These are phyloP conservation scores for Coleophoma crateriformis DNA, from an alignment of 2,329 filamentous ascomycete species.

Conservation along the genomic window DNA sequence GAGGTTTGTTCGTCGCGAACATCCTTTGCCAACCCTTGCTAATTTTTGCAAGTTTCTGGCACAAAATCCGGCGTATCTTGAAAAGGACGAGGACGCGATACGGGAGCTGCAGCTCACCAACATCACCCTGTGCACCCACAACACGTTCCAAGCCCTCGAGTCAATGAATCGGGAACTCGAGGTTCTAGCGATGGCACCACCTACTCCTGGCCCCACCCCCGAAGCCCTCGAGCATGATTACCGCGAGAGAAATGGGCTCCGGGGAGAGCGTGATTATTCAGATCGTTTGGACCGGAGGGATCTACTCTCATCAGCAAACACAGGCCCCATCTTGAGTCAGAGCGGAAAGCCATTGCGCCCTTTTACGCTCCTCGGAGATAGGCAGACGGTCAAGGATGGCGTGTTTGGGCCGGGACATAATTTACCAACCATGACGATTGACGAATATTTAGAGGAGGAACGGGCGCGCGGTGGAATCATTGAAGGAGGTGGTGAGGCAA, in stretches of 20 bases:
- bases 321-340: conserved; percentile 69
- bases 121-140: conserved; percentile 67
- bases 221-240: conserved; percentile 39
- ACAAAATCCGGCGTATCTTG: conserved; percentile 51
- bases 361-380: conserved; percentile 77
- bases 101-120: conserved; percentile 75
- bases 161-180: conserved; percentile 78
- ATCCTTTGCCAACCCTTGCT: not conserved
- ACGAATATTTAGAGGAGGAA: conserved; percentile 96
- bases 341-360: conserved; percentile 83
- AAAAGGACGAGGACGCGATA: conserved; percentile 79
- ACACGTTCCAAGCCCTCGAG: conserved; percentile 83
- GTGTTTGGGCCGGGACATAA: conserved; percentile 92
- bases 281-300: conserved; percentile 68
- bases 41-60: conserved; percentile 45
- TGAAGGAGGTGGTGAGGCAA: conserved; percentile 79
- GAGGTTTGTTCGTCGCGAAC: conserved; percentile 41
- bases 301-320: conserved; percentile 40
- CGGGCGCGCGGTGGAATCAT: conserved; percentile 78
- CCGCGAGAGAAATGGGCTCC: conserved; percentile 35
- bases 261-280: conserved; percentile 48
- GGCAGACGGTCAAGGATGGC: conserved; percentile 68
- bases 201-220: conserved; percentile 36
- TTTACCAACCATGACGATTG: conserved; percentile 94
- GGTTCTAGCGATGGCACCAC: conserved; percentile 71